These are phyloP conservation scores for Trichoderma aggressivum DNA, from an alignment of 2,329 filamentous ascomycete genomes.

Conservation along the genomic window DNA sequence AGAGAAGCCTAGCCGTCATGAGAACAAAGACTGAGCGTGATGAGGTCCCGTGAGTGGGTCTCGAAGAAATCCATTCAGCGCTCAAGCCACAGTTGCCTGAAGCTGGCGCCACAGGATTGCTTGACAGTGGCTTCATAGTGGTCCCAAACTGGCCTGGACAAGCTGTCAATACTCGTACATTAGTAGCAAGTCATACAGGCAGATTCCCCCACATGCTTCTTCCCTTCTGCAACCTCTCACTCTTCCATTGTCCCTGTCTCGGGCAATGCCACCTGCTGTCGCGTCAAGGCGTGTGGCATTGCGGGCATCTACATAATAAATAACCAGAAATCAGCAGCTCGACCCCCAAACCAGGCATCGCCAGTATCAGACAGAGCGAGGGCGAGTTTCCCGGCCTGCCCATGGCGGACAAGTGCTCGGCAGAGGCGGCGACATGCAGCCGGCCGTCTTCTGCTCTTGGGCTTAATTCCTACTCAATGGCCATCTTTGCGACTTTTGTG, in stretches of 20 bases:
- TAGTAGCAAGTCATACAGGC: conserved; percentile 15
- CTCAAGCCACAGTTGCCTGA: neutral
- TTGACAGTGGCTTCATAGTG: neutral
- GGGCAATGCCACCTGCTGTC: conserved; percentile 12
- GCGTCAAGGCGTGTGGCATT: conserved; percentile 3
- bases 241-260: neutral
- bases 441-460: conserved; percentile 21
- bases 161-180: conserved; percentile 11
- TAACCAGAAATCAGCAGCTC: neutral
- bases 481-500: conserved; percentile 26
- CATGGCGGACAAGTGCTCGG: conserved; percentile 16
- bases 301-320: conserved; percentile 8
- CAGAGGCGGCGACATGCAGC: conserved; percentile 9
- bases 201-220: conserved; percentile 19
- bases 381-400: conserved; percentile 15
- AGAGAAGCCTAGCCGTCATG: neutral
- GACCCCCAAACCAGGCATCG: neutral
- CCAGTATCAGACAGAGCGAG: neutral
- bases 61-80: neutral
- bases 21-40: conserved; percentile 2
- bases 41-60: conserved; percentile 18
- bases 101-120: conserved; percentile 17
- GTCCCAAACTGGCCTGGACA: conserved; percentile 8
- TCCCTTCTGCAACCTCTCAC: neutral
- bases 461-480: conserved; percentile 27